phyloP scores from a whole-genome alignment of 495 filamentous ascomycete genomes.

The Penicillium dipodomyicola region DNA sequence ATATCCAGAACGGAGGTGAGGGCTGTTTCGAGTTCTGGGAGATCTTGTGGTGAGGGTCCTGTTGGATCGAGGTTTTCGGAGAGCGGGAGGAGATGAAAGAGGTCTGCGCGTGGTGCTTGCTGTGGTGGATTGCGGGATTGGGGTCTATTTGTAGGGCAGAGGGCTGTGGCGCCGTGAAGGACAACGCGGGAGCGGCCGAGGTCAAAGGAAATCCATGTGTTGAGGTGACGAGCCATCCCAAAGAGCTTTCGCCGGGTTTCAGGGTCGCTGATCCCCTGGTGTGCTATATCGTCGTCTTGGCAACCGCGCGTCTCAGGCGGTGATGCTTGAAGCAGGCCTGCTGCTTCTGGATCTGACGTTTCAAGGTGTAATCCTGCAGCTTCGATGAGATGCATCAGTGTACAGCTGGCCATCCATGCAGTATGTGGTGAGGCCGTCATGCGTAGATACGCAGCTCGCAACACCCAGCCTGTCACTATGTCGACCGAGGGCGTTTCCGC shows the following conservation, averaged over 20 bases:
- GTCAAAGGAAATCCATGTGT: constrained; percentile 53
- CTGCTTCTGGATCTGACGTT: constrained; percentile 21
- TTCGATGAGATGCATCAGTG: constrained; percentile 54
- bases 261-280: constrained; percentile 23
- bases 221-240: constrained; percentile 51
- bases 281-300: constrained; percentile 5
- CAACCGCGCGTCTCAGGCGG: constrained; percentile 17
- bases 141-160: constrained; percentile 19
- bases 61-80: constrained; percentile 48
- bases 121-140: constrained; percentile 22
- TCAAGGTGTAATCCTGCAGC: constrained; percentile 52
- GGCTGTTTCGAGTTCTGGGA: constrained; percentile 38
- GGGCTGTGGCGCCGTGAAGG: constrained; percentile 41
- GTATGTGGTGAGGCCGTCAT: constrained; percentile 52
- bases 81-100: constrained; percentile 45
- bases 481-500: constrained; percentile 35
- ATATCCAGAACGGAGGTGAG: constrained; percentile 38
- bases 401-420: constrained; percentile 56
- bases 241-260: constrained; percentile 46
- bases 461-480: constrained; percentile 50
- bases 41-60: constrained; percentile 29
- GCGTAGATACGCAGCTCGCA: constrained; percentile 52
- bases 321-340: constrained; percentile 13
- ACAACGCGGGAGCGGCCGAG: constrained; percentile 51
- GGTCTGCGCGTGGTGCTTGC: constrained; percentile 25